phyloP scores from a whole-genome alignment of 2,329 filamentous ascomycete genomes.

The Fusarium euwallaceae region DNA sequence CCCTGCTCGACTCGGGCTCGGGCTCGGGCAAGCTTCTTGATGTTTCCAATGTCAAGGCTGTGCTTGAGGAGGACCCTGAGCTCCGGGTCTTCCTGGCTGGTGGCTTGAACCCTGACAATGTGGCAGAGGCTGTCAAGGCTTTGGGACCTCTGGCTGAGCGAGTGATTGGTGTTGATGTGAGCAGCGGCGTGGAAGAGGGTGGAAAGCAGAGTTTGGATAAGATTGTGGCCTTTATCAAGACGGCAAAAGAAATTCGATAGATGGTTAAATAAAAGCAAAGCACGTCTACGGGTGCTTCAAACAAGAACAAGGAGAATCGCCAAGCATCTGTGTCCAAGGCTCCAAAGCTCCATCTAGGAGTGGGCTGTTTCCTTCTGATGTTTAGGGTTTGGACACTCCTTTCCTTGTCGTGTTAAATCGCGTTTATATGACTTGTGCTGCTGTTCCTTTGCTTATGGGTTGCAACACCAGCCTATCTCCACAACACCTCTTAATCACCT shows the following conservation, averaged over 20 bases:
- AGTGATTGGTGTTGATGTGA: conserved; percentile 90
- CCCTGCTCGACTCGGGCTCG: conserved; percentile 87
- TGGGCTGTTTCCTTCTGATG: not conserved
- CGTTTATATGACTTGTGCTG: not conserved
- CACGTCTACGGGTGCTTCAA: not conserved
- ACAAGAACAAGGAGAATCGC: not conserved
- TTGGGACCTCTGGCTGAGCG: conserved; percentile 72
- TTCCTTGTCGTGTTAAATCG: not conserved
- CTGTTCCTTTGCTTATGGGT: conserved; percentile 12
- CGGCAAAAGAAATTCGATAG: conserved; percentile 73
- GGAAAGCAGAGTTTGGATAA: conserved; percentile 85
- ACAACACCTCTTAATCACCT: conserved; percentile 2
- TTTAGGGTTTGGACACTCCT: not conserved
- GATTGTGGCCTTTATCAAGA: conserved; percentile 84
- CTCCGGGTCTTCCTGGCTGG: conserved; percentile 86
- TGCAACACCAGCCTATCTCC: conserved; percentile 10
- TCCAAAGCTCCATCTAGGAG: not conserved
- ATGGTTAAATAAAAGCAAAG: conserved; percentile 21
- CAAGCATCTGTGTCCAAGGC: not conserved
- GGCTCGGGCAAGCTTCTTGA: conserved; percentile 87
- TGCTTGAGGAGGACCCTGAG: conserved; percentile 76
- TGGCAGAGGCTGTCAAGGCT: conserved; percentile 73
- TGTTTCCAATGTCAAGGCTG: conserved; percentile 73
- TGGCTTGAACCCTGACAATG: conserved; percentile 84
- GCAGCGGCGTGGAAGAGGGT: conserved; percentile 89